Evolutionary conservation across 208 protist genomes (phyloP).

Genomic region (Acanthamoeba castellanii): DNA sequence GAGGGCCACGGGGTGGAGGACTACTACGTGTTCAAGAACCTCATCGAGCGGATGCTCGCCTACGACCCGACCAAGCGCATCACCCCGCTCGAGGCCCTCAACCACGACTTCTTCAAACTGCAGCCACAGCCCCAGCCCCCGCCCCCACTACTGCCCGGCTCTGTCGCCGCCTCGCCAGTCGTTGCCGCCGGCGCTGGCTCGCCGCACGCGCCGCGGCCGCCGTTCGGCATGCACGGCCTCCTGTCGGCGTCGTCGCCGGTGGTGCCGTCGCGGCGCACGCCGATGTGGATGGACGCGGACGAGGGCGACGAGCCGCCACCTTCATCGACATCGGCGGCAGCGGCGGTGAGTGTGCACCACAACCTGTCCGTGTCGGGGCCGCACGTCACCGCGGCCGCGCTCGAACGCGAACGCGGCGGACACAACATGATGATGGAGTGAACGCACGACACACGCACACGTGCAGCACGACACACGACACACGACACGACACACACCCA

Average conservation of each 20-base stretch:
- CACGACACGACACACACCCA: no score
- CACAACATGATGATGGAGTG: no score
- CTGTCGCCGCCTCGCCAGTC: neutral
- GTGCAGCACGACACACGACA: no score
- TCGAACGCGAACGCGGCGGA: no score
- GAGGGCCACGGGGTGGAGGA: slow-evolving; percentile 73
- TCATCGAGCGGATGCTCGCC: slow-evolving; percentile 85
- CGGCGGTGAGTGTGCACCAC: no score
- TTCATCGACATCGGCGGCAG: no score
- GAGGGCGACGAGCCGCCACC: neutral
- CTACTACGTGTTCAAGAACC: slow-evolving; percentile 80
- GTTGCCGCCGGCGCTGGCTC: neutral
- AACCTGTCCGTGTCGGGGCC: no score
- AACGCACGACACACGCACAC: no score
- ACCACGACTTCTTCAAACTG: slow-evolving; percentile 87
- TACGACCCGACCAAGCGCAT: slow-evolving; percentile 89
- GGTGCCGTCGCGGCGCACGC: neutral
- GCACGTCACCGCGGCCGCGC: no score
- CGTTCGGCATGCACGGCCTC: slow-evolving; percentile 1
- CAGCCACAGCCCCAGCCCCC: no score
- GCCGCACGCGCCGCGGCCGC: neutral
- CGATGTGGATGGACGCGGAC: slow-evolving; percentile 32
- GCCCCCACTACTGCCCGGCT: neutral
- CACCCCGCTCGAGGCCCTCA: slow-evolving; percentile 84
- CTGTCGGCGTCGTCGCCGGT: slow-evolving; percentile 20